These are phyloP conservation scores for Sarcomyxa edulis DNA, from an alignment of 768 basidiomycete species.

Conservation along the genomic window DNA sequence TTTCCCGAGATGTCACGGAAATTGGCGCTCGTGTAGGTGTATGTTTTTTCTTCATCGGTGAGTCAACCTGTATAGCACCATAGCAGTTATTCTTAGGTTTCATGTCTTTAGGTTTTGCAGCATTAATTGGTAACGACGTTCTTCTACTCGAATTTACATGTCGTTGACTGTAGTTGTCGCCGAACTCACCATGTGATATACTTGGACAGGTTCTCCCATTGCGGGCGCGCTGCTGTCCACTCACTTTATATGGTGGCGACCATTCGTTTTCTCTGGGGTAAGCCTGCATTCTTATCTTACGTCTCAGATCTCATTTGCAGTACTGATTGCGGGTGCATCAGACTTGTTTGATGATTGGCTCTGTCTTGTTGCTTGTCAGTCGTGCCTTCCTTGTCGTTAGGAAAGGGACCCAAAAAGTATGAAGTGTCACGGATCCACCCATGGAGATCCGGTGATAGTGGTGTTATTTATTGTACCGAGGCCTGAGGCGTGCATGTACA, in stretches of 20 bases:
- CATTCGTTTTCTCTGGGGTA: constrained; percentile 46
- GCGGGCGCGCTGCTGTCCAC: constrained; percentile 49
- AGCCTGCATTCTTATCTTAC: too few species aligned
- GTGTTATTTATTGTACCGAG: too few species aligned
- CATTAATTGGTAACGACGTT: constrained; percentile 13
- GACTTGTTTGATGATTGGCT: too few species aligned
- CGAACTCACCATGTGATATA: constrained; percentile 23
- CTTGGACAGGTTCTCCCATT: constrained; percentile 45
- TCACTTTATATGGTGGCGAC: constrained; percentile 54
- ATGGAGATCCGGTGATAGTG: too few species aligned
- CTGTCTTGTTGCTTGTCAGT: too few species aligned
- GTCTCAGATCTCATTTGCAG: too few species aligned
- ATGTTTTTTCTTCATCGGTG: constrained; percentile 43
- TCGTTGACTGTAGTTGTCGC: constrained; percentile 26
- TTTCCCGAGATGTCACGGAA: constrained; percentile 41
- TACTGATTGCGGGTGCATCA: too few species aligned
- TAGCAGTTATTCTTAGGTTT: constrained; percentile 1
- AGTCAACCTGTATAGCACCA: constrained; percentile 6
- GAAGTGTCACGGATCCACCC: too few species aligned
- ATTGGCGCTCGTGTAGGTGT: constrained; percentile 53
- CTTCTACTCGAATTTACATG: neutral
- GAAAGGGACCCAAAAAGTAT: too few species aligned
- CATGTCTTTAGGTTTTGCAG: constrained; percentile 11
- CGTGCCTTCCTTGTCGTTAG: too few species aligned
- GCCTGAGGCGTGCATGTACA: too few species aligned